Conservation (phyloP, 768 basidiomycete genomes). For the Galerina marginata region DNA sequence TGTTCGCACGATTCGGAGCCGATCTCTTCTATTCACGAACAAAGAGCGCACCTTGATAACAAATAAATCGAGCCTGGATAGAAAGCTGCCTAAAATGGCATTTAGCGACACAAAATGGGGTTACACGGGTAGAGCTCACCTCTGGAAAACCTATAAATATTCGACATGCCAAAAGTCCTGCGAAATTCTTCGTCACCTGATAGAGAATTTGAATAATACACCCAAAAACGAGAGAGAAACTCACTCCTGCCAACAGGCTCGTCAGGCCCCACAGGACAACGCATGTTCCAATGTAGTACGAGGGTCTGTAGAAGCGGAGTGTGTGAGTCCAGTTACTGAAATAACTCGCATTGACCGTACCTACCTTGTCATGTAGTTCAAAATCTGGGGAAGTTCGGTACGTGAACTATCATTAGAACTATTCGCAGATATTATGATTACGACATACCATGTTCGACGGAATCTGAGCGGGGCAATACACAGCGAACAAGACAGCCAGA, state of each 20-base stretch:
- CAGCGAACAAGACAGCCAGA: slow-evolving; percentile 38
- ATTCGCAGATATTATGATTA: background rate
- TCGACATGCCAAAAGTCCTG: slow-evolving; percentile 60
- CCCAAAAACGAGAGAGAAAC: slow-evolving; percentile 9
- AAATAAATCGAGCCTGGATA: slow-evolving; percentile 60
- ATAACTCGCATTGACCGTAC: background rate
- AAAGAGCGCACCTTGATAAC: slow-evolving; percentile 34
- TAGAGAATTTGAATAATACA: background rate
- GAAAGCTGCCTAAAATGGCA: slow-evolving; percentile 49
- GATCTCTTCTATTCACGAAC: background rate
- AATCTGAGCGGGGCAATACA: slow-evolving; percentile 67
- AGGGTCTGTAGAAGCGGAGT: slow-evolving; percentile 47
- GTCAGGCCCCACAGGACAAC: slow-evolving; percentile 67
- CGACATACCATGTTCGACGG: slow-evolving; percentile 64
- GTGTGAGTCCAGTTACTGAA: background rate
- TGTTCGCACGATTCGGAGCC: background rate
- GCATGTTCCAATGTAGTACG: slow-evolving; percentile 63
- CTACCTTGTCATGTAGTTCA: slow-evolving; percentile 60
- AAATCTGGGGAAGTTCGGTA: slow-evolving; percentile 38
- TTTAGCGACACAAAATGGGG: background rate
- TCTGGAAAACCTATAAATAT: slow-evolving; percentile 70
- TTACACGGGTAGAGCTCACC: background rate
- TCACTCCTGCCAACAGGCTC: slow-evolving; percentile 65
- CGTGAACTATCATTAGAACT: background rate
- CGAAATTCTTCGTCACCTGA: slow-evolving; percentile 55